phyloP scores from a whole-genome alignment of 2,329 filamentous ascomycete genomes.

The Aspergillus tanneri region DNA sequence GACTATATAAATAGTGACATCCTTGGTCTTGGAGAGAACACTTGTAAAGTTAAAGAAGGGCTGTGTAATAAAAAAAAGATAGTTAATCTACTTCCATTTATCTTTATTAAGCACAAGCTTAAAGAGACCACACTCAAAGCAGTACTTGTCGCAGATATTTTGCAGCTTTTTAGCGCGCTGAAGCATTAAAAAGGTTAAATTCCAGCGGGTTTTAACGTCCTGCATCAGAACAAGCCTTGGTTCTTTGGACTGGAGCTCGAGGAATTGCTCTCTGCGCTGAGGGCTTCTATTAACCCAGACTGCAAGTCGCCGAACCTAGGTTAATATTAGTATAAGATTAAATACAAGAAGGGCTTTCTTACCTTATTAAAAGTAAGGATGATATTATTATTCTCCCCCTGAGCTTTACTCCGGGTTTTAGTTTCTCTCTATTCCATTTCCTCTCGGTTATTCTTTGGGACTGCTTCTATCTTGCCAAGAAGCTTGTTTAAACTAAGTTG shows the following conservation, averaged over 20 bases:
- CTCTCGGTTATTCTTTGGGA: constrained; percentile 8
- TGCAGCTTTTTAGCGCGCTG: constrained; percentile 13
- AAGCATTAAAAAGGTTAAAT: constrained; percentile 21
- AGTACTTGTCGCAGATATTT: constrained; percentile 1
- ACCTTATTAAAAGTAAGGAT: constrained; percentile 3
- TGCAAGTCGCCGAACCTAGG: constrained; percentile 14
- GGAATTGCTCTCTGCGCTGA: constrained; percentile 15
- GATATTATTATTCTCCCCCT: constrained; percentile 4
- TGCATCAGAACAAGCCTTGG: constrained; percentile 15
- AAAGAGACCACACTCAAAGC: not conserved
- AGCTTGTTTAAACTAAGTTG: constrained; percentile 15
- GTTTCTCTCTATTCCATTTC: constrained; percentile 1
- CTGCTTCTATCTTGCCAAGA: constrained; percentile 12
- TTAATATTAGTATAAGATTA: not conserved
- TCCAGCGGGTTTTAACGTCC: constrained; percentile 19
- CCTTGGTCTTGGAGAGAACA: constrained; percentile 12
- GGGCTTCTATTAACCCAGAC: constrained; percentile 17
- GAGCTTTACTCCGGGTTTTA: not conserved
- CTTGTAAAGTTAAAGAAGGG: constrained; percentile 20
- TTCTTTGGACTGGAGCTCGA: constrained; percentile 10
- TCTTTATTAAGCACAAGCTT: constrained; percentile 3
- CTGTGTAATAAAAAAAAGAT: constrained; percentile 19
- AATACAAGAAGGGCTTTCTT: not conserved
- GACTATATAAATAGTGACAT: constrained; percentile 16
- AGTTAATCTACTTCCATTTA: constrained; percentile 16